Evolutionary conservation across 306 rosid species (phyloP).

Genomic region (Trifolium fragiferum): DNA sequence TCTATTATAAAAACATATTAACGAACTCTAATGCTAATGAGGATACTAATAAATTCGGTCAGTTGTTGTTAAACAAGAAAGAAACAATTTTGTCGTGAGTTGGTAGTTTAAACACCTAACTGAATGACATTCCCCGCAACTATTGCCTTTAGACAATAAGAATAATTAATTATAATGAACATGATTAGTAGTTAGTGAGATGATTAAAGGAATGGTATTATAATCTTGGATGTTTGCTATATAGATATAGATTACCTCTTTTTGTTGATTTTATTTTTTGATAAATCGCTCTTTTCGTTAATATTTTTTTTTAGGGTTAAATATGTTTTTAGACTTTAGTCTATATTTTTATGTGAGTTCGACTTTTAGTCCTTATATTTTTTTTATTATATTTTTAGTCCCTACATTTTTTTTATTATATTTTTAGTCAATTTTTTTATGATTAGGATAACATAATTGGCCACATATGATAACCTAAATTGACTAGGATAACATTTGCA

Average conservation of each 20-base stretch:
- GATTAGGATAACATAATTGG: too few species aligned
- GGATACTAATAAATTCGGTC: neutral
- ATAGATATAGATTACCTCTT: neutral
- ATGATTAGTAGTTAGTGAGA: slow-evolving; percentile 15
- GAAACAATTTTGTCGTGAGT: slow-evolving; percentile 11
- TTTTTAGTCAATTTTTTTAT: too few species aligned
- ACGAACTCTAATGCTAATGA: too few species aligned
- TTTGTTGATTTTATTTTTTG: neutral
- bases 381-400: too few species aligned
- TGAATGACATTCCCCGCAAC: slow-evolving; percentile 38
- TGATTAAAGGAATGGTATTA: slow-evolving; percentile 2
- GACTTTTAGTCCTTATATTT: too few species aligned
- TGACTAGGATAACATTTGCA: too few species aligned
- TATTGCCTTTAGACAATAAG: neutral
- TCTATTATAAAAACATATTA: neutral
- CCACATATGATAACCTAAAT: too few species aligned
- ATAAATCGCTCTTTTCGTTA: too few species aligned
- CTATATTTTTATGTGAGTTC: too few species aligned
- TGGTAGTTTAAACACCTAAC: slow-evolving; percentile 40
- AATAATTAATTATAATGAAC: slow-evolving; percentile 9
- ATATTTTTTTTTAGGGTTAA: too few species aligned
- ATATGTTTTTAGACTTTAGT: too few species aligned
- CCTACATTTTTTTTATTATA: too few species aligned
- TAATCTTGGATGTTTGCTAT: slow-evolving; percentile 16
- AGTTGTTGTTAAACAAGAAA: slow-evolving; percentile 32